Evolutionary conservation across 1,139 yeast genomes (phyloP).

Genomic region (Yarrowia galli): DNA sequence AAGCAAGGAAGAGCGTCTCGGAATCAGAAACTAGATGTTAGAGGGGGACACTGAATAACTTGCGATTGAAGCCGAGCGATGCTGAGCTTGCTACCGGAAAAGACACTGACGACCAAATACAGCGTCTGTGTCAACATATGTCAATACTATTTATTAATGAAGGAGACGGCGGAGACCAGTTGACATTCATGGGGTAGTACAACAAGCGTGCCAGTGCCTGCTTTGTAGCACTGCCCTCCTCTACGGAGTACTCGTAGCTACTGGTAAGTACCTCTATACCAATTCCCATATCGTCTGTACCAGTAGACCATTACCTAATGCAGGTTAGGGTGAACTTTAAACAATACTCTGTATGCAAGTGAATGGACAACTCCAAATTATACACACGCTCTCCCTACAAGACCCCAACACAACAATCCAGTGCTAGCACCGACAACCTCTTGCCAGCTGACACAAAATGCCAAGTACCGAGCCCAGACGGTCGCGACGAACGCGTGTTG

Average conservation of each 20-base stretch:
- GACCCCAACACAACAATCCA: neutral
- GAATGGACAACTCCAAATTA: slow-evolving; percentile 14
- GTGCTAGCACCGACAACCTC: neutral
- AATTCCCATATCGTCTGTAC: too few relatives aligned
- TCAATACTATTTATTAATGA: slow-evolving; percentile 3
- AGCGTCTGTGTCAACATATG: neutral
- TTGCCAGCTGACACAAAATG: neutral
- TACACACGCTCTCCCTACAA: slow-evolving; percentile 10
- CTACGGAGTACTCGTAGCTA: too few relatives aligned
- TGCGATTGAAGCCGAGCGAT: too few relatives aligned
- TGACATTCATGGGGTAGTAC: too few relatives aligned
- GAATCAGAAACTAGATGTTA: neutral
- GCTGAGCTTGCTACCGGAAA: too few relatives aligned
- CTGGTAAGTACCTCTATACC: too few relatives aligned
- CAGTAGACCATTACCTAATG: neutral
- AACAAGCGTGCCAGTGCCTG: too few relatives aligned
- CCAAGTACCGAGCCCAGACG: slow-evolving; percentile 30
- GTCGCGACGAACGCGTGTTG: slow-evolving; percentile 26
- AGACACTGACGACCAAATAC: too few relatives aligned
- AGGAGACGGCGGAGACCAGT: neutral
- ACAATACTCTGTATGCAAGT: neutral
- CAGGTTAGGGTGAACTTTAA: slow-evolving; percentile 29
- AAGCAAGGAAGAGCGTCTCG: slow-evolving; percentile 23
- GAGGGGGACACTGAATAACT: neutral
- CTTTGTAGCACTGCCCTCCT: too few relatives aligned